A percentile compares a stretch with the other conserved stretches of the same genome.
These are phyloP conservation scores for Plasmopara halstedii DNA, from an alignment of 352 stramenopile genomes.

Conservation along the genomic window DNA sequence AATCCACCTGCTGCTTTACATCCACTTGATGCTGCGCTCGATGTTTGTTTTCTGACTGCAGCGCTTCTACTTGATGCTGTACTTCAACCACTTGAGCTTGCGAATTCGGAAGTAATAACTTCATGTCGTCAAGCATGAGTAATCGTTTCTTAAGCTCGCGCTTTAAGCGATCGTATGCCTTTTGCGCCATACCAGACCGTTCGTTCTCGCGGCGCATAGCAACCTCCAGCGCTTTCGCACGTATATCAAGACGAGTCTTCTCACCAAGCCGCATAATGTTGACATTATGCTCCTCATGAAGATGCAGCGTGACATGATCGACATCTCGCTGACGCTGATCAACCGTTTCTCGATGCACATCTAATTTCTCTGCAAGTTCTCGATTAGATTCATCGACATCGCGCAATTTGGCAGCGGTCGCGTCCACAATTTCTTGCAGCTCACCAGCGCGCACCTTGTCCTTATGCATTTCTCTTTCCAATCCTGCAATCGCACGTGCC, in stretches of 20 bases:
- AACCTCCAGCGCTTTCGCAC: constrained; percentile 42
- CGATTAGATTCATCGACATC: constrained; percentile 75
- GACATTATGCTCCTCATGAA: constrained; percentile 82
- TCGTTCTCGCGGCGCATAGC: constrained; percentile 54
- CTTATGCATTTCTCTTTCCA: constrained; percentile 61
- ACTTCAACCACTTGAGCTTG: constrained; percentile 74
- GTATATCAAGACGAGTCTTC: constrained; percentile 65
- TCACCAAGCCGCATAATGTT: constrained; percentile 65
- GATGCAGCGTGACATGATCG: constrained; percentile 78
- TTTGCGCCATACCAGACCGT: constrained; percentile 48
- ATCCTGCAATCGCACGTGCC: constrained; percentile 58
- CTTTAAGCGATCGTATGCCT: constrained; percentile 82
- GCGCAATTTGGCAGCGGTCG: constrained; percentile 44
- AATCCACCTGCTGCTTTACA: constrained; percentile 89
- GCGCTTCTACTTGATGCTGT: constrained; percentile 48
- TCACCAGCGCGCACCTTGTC: constrained; percentile 27
- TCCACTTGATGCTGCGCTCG: constrained; percentile 54
- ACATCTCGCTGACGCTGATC: constrained; percentile 89
- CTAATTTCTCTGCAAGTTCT: constrained; percentile 78
- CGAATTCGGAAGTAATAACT: constrained; percentile 73
- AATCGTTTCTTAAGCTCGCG: constrained; percentile 87
- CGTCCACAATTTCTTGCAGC: constrained; percentile 32
- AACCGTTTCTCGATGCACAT: constrained; percentile 86
- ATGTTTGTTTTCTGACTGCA: constrained; percentile 64
- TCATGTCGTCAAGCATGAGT: constrained; percentile 56